Conservation (phyloP, 31 red algal genomes). For the Porphyra umbilicalis region DNA sequence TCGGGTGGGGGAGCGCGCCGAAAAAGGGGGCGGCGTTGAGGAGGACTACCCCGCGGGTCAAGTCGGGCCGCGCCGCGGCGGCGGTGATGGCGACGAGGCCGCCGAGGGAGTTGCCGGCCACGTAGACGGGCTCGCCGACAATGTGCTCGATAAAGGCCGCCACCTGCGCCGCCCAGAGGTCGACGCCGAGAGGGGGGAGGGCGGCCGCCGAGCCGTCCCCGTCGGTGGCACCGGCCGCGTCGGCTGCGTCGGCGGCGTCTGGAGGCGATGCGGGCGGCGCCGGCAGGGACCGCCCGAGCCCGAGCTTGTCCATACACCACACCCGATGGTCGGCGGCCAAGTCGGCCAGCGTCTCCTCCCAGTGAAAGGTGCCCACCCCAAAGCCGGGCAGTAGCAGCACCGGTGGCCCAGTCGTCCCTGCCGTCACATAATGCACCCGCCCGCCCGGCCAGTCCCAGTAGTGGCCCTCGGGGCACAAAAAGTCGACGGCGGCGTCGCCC, state of each 20-base stretch:
- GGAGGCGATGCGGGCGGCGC: not conserved
- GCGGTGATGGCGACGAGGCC: constrained; percentile 3
- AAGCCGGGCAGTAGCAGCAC: not conserved
- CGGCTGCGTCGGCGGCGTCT: not conserved
- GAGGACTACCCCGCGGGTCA: not conserved
- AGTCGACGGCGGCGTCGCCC: not conserved
- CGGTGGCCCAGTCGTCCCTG: not conserved
- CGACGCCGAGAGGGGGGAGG: not conserved
- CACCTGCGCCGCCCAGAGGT: not conserved
- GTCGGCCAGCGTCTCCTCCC: not conserved
- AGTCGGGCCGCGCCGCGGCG: not conserved
- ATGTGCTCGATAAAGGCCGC: not conserved
- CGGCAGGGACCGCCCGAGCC: not conserved
- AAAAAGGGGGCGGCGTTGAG: constrained; percentile 2
- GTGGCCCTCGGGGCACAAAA: not conserved
- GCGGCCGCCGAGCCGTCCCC: not conserved
- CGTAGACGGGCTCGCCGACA: not conserved
- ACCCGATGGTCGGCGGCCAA: not conserved
- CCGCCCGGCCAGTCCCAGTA: not conserved
- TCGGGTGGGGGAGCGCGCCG: not conserved
- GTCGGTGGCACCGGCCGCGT: not conserved
- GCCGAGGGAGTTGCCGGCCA: constrained; percentile 7
- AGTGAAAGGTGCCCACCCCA: not conserved
- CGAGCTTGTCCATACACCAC: not conserved
- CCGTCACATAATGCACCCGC: not conserved